These are phyloP conservation scores for Starmera caribaea DNA, from an alignment of 805 yeast species.

Conservation along the genomic window DNA sequence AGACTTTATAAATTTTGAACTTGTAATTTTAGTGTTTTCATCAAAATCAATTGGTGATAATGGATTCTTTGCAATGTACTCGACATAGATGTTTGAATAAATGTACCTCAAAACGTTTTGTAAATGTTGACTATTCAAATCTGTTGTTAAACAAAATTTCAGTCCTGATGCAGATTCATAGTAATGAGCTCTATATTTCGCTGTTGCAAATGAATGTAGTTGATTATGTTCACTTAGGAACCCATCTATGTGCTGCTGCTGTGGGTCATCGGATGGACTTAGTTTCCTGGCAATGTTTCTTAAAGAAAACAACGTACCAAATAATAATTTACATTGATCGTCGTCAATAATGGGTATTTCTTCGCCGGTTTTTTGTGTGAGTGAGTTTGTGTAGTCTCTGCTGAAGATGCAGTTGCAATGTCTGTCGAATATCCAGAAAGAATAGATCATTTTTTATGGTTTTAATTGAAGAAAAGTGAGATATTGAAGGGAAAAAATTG, in stretches of 20 bases:
- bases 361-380: too few relatives aligned
- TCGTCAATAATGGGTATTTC: too few relatives aligned
- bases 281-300: conserved; percentile 62
- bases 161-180: conserved; percentile 73
- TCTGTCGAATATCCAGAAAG: conserved; percentile 86
- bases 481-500: too few relatives aligned
- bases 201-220: conserved; percentile 54
- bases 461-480: too few relatives aligned
- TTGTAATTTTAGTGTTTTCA: conserved; percentile 42
- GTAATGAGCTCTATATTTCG: conserved; percentile 70
- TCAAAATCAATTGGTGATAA: conserved; percentile 49
- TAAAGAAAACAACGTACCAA: conserved; percentile 76
- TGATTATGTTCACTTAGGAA: conserved; percentile 15
- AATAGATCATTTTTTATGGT: conserved; percentile 49
- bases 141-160: conserved; percentile 67
- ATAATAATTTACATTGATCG: conserved; percentile 47
- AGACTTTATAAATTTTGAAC: conserved; percentile 43
- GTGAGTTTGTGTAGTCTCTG: conserved; percentile 49
- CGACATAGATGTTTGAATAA: conserved; percentile 49
- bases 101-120: conserved; percentile 47
- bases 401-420: conserved; percentile 80
- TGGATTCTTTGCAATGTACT: conserved; percentile 53
- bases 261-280: conserved; percentile 20
- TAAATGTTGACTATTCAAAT: conserved; percentile 45
- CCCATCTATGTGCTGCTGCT: too few relatives aligned